phyloP scores from a whole-genome alignment of 768 basidiomycete species.

The Lentinula aciculospora region DNA sequence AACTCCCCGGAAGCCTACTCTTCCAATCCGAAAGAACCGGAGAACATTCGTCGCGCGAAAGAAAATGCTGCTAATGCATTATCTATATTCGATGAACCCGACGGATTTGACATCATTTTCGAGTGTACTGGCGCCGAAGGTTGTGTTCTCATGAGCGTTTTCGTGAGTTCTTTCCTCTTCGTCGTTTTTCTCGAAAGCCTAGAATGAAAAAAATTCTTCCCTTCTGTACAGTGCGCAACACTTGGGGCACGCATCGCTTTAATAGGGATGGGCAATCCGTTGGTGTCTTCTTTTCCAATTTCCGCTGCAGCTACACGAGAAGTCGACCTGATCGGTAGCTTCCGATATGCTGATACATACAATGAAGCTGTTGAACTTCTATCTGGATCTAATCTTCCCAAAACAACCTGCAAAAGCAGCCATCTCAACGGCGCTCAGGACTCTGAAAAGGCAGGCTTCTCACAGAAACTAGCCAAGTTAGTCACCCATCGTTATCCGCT shows the following conservation, averaged over 20 bases:
- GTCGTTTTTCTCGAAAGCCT: background rate
- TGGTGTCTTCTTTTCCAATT: constrained; percentile 69
- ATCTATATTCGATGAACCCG: constrained; percentile 47
- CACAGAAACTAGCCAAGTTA: constrained; percentile 36
- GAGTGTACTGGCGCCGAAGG: constrained; percentile 94
- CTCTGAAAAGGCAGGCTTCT: background rate
- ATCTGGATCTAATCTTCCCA: constrained; percentile 11
- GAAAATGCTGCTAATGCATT: constrained; percentile 49
- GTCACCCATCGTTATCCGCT: constrained; percentile 75
- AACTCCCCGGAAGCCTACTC: constrained; percentile 27
- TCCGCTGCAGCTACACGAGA: constrained; percentile 80
- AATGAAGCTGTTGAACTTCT: constrained; percentile 78
- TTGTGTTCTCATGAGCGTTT: constrained; percentile 86
- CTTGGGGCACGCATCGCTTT: constrained; percentile 89
- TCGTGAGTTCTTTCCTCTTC: constrained; percentile 48
- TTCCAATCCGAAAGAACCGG: constrained; percentile 40
- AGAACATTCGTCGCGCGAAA: constrained; percentile 55
- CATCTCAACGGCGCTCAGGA: background rate
- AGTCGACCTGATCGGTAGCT: constrained; percentile 89
- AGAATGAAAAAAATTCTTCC: no score
- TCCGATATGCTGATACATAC: constrained; percentile 90
- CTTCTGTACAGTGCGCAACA: constrained; percentile 55
- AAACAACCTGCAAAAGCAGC: background rate
- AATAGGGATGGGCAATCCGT: constrained; percentile 92
- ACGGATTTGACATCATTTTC: constrained; percentile 90